Conservation (phyloP, 192 early-diverging fungal species). For the Backusella luteola region DNA sequence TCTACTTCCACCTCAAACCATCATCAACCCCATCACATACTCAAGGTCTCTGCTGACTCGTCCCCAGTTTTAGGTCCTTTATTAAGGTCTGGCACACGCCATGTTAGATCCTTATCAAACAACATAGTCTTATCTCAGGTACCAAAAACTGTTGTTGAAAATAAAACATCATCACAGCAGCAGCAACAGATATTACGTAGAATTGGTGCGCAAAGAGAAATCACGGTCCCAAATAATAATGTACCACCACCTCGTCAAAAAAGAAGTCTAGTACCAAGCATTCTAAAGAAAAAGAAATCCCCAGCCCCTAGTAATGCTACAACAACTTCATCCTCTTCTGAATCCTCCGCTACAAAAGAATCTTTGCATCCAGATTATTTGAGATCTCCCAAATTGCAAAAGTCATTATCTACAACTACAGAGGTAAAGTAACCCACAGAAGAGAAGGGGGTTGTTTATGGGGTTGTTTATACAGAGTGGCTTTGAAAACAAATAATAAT, state of each 20-base stretch:
- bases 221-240: not conserved
- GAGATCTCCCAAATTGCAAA: not conserved
- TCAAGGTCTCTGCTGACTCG: not conserved
- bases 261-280: not conserved
- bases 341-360: not conserved
- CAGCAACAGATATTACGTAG: not conserved
- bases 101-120: slow-evolving; percentile 5
- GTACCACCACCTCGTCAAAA: slow-evolving; percentile 1
- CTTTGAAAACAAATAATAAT: not conserved
- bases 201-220: slow-evolving; percentile 2
- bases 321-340: not conserved
- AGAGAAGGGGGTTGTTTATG: not conserved
- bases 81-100: not conserved
- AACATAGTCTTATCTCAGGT: not conserved
- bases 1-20: not conserved
- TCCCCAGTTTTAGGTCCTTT: not conserved
- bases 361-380: not conserved
- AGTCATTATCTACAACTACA: not conserved
- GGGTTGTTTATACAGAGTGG: not conserved
- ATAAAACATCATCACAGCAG: not conserved
- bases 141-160: not conserved
- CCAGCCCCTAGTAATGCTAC: not conserved
- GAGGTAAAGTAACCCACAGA: not conserved
- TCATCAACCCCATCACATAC: not conserved
- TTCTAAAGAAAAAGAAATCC: not conserved